A percentile compares a stretch with the other conserved stretches of the same genome.
Evolutionary conservation across 495 filamentous ascomycete species (phyloP).

Genomic region (Penicillium robsamsonii): DNA sequence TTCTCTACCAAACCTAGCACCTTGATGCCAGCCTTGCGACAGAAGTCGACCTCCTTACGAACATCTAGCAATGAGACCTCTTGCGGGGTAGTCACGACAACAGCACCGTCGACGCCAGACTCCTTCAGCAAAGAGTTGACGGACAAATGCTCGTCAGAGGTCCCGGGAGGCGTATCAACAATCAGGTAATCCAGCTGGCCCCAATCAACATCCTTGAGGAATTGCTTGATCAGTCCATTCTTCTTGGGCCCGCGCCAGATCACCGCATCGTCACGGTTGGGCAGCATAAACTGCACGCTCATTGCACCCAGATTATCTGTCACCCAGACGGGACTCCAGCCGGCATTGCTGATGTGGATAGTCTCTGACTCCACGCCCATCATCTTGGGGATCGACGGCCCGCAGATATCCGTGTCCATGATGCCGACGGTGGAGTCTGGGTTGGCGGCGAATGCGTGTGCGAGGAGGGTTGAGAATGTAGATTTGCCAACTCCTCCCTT

Average conservation of each 20-base stretch:
- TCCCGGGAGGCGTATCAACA: conserved; percentile 94
- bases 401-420: conserved; percentile 97
- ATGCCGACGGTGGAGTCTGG: conserved; percentile 75
- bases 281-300: conserved; percentile 97
- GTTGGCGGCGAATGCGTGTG: conserved; percentile 81
- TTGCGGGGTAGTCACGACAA: conserved; percentile 92
- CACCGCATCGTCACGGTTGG: conserved; percentile 84
- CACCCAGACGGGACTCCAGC: conserved; percentile 94
- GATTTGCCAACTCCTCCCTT: conserved; percentile 97
- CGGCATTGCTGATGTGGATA: conserved; percentile 77
- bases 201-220: conserved; percentile 96
- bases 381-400: conserved; percentile 95
- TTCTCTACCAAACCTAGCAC: conserved; percentile 93
- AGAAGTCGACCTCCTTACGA: conserved; percentile 95
- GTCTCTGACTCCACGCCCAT: conserved; percentile 92
- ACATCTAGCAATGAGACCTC: conserved; percentile 93
- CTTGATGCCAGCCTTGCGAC: conserved; percentile 85
- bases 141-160: conserved; percentile 89
- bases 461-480: conserved; percentile 83
- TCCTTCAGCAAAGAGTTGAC: conserved; percentile 87
- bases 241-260: conserved; percentile 99
- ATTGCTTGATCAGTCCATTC: conserved; percentile 96
- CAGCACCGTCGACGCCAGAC: conserved; percentile 85
- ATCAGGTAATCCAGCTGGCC: conserved; percentile 89
- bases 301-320: conserved; percentile 88